These are phyloP conservation scores for Boletus tylopilopsis DNA, from an alignment of 768 basidiomycete species.

Conservation along the genomic window DNA sequence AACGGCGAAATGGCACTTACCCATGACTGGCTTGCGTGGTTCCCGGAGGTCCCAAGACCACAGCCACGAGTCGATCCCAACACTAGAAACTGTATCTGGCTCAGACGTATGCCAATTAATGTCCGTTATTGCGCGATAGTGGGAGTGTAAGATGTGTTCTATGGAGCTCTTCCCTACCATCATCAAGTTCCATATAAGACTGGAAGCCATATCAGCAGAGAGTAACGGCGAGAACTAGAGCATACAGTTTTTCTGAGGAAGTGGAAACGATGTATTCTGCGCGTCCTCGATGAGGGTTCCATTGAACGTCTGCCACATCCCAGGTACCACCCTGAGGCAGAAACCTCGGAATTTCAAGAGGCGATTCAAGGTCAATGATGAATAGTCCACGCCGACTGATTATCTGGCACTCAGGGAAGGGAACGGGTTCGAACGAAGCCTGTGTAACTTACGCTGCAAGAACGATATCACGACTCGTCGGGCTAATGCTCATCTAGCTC, in stretches of 20 bases:
- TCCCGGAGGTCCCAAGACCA: slow-evolving; percentile 91
- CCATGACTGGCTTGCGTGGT: slow-evolving; percentile 67
- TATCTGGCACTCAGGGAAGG: not conserved
- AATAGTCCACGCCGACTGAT: slow-evolving; percentile 81
- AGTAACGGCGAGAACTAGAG: not conserved
- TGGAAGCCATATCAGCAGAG: slow-evolving; percentile 21
- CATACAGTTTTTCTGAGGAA: slow-evolving; percentile 83
- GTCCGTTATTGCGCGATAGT: slow-evolving; percentile 95
- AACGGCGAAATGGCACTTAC: slow-evolving; percentile 23
- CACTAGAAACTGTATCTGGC: slow-evolving; percentile 83
- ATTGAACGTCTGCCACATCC: slow-evolving; percentile 92
- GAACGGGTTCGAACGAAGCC: not conserved
- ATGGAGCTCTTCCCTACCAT: slow-evolving; percentile 74
- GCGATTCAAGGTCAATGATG: slow-evolving; percentile 90
- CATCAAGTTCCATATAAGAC: slow-evolving; percentile 93
- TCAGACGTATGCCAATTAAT: slow-evolving; percentile 95
- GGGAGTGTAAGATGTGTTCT: slow-evolving; percentile 79
- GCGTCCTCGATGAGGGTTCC: slow-evolving; percentile 79
- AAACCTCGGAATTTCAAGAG: slow-evolving; percentile 84
- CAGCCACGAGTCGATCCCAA: slow-evolving; percentile 90
- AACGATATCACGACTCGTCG: slow-evolving; percentile 82
- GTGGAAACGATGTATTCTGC: slow-evolving; percentile 85
- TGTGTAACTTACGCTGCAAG: slow-evolving; percentile 71
- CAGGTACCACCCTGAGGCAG: slow-evolving; percentile 95
- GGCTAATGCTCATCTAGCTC: slow-evolving; percentile 87